Conservation (phyloP, 306 rosid genomes). For the Mimosa bimucronata region DNA sequence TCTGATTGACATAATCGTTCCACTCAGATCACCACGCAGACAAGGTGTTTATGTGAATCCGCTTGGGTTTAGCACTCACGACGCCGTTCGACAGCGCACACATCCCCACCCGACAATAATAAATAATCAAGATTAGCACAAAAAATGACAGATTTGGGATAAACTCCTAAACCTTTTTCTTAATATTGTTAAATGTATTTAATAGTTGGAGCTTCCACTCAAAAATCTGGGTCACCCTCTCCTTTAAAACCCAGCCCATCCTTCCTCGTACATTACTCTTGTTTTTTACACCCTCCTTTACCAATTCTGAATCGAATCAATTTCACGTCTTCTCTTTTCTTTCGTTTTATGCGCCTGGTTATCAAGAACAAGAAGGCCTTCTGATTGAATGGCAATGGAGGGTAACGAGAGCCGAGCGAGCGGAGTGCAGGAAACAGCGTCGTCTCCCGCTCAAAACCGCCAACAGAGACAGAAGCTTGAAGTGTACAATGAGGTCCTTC, state of each 20-base stretch:
- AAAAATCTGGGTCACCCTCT: too few relatives aligned
- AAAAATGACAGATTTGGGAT: background rate
- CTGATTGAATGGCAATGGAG: conserved; percentile 57
- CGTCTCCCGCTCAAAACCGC: conserved; percentile 55
- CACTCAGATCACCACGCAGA: background rate
- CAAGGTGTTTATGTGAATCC: background rate
- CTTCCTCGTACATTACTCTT: background rate
- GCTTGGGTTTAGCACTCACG: background rate
- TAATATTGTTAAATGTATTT: background rate
- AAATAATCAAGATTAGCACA: background rate
- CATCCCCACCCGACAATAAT: background rate
- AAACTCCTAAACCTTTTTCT: background rate
- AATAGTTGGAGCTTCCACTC: background rate
- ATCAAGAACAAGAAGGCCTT: too few relatives aligned
- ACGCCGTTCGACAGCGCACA: conserved; percentile 2
- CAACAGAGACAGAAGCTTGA: conserved; percentile 70
- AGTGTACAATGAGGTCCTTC: conserved; percentile 93
- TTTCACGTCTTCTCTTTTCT: conserved; percentile 24
- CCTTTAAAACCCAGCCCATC: background rate
- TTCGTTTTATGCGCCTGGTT: background rate
- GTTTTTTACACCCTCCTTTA: background rate
- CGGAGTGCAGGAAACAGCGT: conserved; percentile 49
- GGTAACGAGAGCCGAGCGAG: conserved; percentile 77
- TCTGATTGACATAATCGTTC: background rate
- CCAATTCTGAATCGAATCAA: background rate